Conservation (phyloP, 352 stramenopile species). For the Globisporangium orthogonon region DNA sequence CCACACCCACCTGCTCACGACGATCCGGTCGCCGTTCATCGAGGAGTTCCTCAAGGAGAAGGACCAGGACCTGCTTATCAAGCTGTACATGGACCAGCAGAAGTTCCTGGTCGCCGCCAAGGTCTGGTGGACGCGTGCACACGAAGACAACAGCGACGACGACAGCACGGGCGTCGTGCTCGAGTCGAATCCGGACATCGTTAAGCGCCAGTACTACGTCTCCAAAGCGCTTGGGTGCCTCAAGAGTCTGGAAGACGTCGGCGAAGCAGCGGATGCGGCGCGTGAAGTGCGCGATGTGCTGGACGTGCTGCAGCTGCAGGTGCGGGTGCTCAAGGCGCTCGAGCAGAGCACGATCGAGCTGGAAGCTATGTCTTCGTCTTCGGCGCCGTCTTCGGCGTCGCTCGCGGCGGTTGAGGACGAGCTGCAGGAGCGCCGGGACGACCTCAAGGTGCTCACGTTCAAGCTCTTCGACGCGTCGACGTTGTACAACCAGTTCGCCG, state of each 20-base stretch:
- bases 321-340: slow-evolving; percentile 73
- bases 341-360: slow-evolving; percentile 64
- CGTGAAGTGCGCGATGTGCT: slow-evolving; percentile 77
- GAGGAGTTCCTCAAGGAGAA: slow-evolving; percentile 81
- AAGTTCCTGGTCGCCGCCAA: slow-evolving; percentile 82
- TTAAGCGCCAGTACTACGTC: slow-evolving; percentile 81
- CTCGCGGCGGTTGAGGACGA: slow-evolving; percentile 32
- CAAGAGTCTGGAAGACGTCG: slow-evolving; percentile 72
- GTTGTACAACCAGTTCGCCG: slow-evolving; percentile 83
- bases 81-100: slow-evolving; percentile 84
- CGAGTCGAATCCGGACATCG: slow-evolving; percentile 59
- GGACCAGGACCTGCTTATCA: slow-evolving; percentile 80
- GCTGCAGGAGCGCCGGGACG: slow-evolving; percentile 39
- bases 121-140: slow-evolving; percentile 74
- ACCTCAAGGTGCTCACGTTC: slow-evolving; percentile 63
- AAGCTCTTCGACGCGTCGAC: slow-evolving; percentile 77
- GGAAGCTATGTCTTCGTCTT: slow-evolving; percentile 19
- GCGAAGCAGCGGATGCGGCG: slow-evolving; percentile 62
- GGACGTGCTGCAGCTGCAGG: slow-evolving; percentile 76
- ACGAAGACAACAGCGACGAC: slow-evolving; percentile 45
- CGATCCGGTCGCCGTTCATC: slow-evolving; percentile 67
- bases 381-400: slow-evolving; percentile 13
- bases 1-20: slow-evolving; percentile 45
- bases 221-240: slow-evolving; percentile 71
- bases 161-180: slow-evolving; percentile 37